Percentiles rank a stretch among this genome's conserved stretches.
Evolutionary conservation across 2,329 filamentous ascomycete genomes (phyloP).

Genomic region (Epichloe sibirici): DNA sequence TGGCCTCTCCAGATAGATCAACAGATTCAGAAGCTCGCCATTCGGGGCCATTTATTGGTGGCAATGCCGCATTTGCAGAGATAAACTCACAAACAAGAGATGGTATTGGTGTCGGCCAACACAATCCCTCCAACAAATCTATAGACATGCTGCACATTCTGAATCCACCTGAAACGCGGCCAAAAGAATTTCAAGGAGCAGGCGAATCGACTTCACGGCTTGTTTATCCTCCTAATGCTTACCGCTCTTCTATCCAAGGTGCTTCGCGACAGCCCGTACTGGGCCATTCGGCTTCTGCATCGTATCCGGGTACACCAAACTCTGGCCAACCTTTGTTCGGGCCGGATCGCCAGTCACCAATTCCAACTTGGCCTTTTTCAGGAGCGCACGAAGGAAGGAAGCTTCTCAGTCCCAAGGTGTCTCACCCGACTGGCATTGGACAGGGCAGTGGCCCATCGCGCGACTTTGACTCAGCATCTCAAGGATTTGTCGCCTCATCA

Average conservation of each 20-base stretch:
- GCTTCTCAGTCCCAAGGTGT: conserved; percentile 20
- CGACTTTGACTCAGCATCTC: conserved; percentile 14
- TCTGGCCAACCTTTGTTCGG: conserved; percentile 7
- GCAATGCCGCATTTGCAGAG: conserved; percentile 14
- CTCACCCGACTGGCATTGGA: conserved; percentile 18
- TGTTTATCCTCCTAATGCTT: background rate
- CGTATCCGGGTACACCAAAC: conserved; percentile 22
- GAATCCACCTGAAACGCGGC: conserved; percentile 22
- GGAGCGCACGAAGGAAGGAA: conserved; percentile 16
- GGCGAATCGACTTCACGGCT: conserved; percentile 3
- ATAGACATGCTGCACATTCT: conserved; percentile 27
- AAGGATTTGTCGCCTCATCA: conserved; percentile 10
- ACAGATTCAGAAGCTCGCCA: conserved; percentile 16
- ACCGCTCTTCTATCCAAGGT: conserved; percentile 11
- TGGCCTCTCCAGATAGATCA: conserved; percentile 30
- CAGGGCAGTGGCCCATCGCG: conserved; percentile 11
- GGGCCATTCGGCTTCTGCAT: conserved; percentile 18
- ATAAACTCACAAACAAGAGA: conserved; percentile 12
- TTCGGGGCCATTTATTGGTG: conserved; percentile 9
- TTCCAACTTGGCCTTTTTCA: conserved; percentile 19
- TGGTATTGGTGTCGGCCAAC: conserved; percentile 13
- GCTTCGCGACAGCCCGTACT: conserved; percentile 14
- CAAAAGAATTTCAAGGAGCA: conserved; percentile 10
- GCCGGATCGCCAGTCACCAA: conserved; percentile 23
- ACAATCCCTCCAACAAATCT: conserved; percentile 12